phyloP scores from a whole-genome alignment of 768 basidiomycete species.

The Tricholoma sp. region DNA sequence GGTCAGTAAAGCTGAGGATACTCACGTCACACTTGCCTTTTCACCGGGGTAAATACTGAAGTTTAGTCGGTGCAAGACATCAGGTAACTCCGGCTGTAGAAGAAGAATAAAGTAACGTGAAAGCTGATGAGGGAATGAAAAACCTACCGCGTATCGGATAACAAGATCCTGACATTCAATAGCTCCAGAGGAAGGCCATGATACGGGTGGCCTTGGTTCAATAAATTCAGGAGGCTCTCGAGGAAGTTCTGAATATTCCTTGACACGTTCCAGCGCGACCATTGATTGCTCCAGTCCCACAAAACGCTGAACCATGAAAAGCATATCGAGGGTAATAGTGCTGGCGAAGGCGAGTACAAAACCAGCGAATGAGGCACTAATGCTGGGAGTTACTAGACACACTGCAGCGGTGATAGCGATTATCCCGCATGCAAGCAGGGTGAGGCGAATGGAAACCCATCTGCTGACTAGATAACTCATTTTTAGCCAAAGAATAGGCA shows the following conservation, averaged over 20 bases:
- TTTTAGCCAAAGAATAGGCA: not conserved
- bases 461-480: conserved; percentile 60
- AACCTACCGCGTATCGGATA: conserved; percentile 71
- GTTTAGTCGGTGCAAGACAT: conserved; percentile 76
- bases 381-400: conserved; percentile 60
- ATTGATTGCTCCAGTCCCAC: conserved; percentile 90
- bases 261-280: conserved; percentile 86
- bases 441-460: conserved; percentile 88
- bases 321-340: conserved; percentile 65
- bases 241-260: conserved; percentile 80
- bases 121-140: not conserved
- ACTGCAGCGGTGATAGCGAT: conserved; percentile 69
- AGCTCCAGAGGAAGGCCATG: conserved; percentile 73
- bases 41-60: conserved; percentile 72
- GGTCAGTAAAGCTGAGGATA: not conserved
- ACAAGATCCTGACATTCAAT: conserved; percentile 71
- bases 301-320: conserved; percentile 71
- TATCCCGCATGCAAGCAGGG: conserved; percentile 69
- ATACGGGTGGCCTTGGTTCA: conserved; percentile 72
- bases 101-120: not conserved
- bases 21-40: conserved; percentile 44
- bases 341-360: conserved; percentile 84
- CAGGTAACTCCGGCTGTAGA: conserved; percentile 81
- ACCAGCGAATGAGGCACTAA: conserved; percentile 79
- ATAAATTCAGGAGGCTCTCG: conserved; percentile 80